Conservation (phyloP, 2,329 filamentous ascomycete species). For the Macrophomina tecta region DNA sequence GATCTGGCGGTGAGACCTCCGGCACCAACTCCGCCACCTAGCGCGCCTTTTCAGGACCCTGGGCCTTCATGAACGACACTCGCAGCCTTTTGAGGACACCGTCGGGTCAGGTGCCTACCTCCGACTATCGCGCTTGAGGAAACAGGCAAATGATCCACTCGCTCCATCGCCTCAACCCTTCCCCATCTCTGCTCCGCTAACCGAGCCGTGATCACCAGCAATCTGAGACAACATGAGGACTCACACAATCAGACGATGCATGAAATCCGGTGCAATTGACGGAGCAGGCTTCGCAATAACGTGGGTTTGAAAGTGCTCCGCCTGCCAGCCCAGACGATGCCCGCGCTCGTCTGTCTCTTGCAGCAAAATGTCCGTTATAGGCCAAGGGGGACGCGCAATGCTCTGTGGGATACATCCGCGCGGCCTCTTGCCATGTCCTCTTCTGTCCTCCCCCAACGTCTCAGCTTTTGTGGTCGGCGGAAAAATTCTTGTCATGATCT, state of each 20-base stretch:
- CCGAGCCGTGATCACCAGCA: neutral
- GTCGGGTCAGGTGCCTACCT: neutral
- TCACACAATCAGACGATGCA: neutral
- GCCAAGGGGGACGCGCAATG: conserved; percentile 7
- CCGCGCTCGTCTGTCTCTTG: neutral
- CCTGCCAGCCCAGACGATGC: neutral
- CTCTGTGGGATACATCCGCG: conserved; percentile 5
- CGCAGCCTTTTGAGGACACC: neutral
- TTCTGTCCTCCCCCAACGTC: neutral
- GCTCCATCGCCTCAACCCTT: neutral
- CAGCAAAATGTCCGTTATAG: conserved; percentile 1
- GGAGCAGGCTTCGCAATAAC: neutral
- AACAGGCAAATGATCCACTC: neutral
- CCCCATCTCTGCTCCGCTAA: conserved; percentile 1
- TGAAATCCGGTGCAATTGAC: neutral
- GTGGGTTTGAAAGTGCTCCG: neutral
- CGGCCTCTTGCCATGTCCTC: conserved; percentile 1
- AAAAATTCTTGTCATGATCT: neutral
- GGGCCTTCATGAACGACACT: neutral
- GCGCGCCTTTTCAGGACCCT: neutral
- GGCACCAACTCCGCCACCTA: neutral
- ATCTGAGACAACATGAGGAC: conserved; percentile 7
- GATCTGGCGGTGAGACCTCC: conserved; percentile 13
- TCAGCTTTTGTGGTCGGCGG: neutral
- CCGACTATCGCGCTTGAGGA: neutral